Percentiles rank a stretch among this genome's conserved stretches.
Conservation (phyloP, 352 stramenopile genomes). For the Phytophthora ohioensis region DNA sequence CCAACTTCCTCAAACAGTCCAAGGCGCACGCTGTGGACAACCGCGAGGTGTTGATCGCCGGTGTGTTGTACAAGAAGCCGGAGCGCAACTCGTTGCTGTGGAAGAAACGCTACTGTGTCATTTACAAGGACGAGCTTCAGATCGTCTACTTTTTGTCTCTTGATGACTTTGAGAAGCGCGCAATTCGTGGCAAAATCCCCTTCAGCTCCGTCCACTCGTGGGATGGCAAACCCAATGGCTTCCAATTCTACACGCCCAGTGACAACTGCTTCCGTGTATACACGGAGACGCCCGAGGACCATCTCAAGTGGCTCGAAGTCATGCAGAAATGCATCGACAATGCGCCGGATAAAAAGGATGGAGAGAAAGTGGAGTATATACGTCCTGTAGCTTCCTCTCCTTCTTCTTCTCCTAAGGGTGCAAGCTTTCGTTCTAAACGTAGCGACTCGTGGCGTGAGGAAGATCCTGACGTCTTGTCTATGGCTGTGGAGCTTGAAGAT, state of each 20-base stretch:
- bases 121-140: constrained; percentile 72
- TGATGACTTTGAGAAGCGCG: constrained; percentile 75
- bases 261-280: constrained; percentile 90
- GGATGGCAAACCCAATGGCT: constrained; percentile 88
- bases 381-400: constrained; percentile 77
- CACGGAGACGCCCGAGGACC: constrained; percentile 77
- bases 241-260: constrained; percentile 88
- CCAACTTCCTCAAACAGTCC: constrained; percentile 66
- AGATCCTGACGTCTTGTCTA: constrained; percentile 69
- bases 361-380: constrained; percentile 67
- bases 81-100: constrained; percentile 87
- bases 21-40: constrained; percentile 53
- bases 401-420: constrained; percentile 59
- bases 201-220: constrained; percentile 84
- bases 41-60: constrained; percentile 61
- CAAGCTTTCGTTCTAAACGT: constrained; percentile 54
- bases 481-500: constrained; percentile 78
- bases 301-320: constrained; percentile 67
- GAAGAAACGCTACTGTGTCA: constrained; percentile 90
- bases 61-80: constrained; percentile 85
- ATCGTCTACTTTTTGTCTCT: constrained; percentile 86
- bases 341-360: constrained; percentile 72
- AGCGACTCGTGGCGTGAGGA: constrained; percentile 86
- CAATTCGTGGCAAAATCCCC: constrained; percentile 85
- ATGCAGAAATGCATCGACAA: constrained; percentile 81